Evolutionary conservation across 2,329 filamentous ascomycete genomes (phyloP).

Genomic region (Clarireedia homoeocarpa): DNA sequence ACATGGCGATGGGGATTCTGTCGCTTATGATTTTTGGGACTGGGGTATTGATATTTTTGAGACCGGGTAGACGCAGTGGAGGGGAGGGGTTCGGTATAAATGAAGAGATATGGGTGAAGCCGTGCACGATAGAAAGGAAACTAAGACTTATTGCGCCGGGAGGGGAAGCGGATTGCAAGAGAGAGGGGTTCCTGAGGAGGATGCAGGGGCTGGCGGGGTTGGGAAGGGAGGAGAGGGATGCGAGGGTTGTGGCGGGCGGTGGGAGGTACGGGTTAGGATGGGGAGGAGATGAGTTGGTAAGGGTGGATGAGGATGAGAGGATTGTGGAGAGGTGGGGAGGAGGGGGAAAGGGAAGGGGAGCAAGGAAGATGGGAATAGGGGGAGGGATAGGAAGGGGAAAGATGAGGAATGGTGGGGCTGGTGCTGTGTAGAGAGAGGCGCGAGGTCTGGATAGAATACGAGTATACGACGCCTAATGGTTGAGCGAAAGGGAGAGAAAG

Average conservation of each 20-base stretch:
- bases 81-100: neutral
- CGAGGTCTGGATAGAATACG: no score
- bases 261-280: conserved; percentile 29
- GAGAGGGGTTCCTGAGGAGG: conserved; percentile 33
- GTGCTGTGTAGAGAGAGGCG: no score
- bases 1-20: neutral
- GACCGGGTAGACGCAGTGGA: neutral
- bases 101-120: neutral
- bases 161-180: conserved; percentile 8
- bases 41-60: neutral
- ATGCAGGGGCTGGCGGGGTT: conserved; percentile 32
- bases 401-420: no score
- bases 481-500: no score
- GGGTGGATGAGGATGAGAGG: conserved; percentile 19
- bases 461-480: no score
- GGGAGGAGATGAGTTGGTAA: conserved; percentile 26
- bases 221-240: conserved; percentile 27
- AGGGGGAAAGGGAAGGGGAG: neutral
- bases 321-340: neutral
- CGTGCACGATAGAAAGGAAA: neutral
- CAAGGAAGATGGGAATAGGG: neutral
- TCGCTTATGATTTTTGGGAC: neutral
- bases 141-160: neutral
- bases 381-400: neutral
- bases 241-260: conserved; percentile 24